Conservation (phyloP, 2,329 filamentous ascomycete genomes). For the Hysterium pulicare region DNA sequence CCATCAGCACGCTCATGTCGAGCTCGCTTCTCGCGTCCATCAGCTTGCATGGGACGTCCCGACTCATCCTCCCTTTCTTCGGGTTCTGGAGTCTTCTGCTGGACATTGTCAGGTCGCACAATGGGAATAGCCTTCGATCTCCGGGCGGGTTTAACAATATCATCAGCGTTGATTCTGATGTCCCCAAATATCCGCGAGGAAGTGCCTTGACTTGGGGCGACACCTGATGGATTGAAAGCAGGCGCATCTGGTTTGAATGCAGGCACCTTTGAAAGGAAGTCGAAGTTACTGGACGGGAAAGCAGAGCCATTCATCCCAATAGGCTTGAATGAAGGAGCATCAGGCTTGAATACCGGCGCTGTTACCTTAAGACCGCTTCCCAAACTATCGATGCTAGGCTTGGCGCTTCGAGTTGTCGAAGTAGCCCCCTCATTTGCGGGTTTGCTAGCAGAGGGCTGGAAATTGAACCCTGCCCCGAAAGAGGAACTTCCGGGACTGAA, state of each 20-base stretch:
- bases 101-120: constrained; percentile 55
- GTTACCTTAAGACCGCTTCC: constrained; percentile 62
- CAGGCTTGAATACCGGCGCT: constrained; percentile 70
- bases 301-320: constrained; percentile 18
- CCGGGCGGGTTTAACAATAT: constrained; percentile 64
- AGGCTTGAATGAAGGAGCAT: constrained; percentile 74
- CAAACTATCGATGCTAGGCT: constrained; percentile 28
- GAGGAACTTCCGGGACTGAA: constrained; percentile 48
- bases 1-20: constrained; percentile 63
- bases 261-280: constrained; percentile 12
- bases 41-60: constrained; percentile 60
- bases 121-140: constrained; percentile 84
- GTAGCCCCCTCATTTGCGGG: constrained; percentile 47
- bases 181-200: constrained; percentile 35
- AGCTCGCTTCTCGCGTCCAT: constrained; percentile 72
- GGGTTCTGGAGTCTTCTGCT: constrained; percentile 41
- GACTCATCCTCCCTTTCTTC: constrained; percentile 53
- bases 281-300: constrained; percentile 7
- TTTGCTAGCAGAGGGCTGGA: constrained; percentile 37
- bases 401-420: constrained; percentile 45
- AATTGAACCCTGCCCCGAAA: constrained; percentile 39
- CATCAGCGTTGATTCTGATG: constrained; percentile 55
- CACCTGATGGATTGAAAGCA: constrained; percentile 29
- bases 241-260: constrained; percentile 27
- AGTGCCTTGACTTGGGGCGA: constrained; percentile 16